Evolutionary conservation across 106 monocot genomes (phyloP), one percentile per base, ranked within the genome.

Genomic region (Dioscorea alata): DNA sequence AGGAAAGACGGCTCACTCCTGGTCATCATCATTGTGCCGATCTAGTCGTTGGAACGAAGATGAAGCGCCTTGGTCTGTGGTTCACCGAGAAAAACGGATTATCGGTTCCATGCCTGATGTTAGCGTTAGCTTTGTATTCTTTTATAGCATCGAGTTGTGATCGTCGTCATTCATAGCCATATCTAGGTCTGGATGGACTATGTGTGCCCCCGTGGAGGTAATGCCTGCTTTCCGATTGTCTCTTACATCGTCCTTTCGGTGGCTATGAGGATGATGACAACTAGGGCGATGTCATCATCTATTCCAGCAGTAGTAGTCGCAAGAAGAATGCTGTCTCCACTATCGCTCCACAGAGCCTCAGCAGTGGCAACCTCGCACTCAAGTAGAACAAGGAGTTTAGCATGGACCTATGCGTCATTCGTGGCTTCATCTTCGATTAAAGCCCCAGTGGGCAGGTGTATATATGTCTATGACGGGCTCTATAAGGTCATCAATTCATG

Each of bases 131-230:
- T 92, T 92, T 65, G 72, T 84, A 42, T 97, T 87, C 81, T 87
- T 92, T 72, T 97, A 71, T 62, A 76, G 97, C 49, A 80, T 89
- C 70, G 97, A 97, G 81, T 74, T 97, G 19, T 86, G 67, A 81
- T 92, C 14, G 53, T 97, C 18, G 97, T 88, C 4, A 69, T 97
- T 52, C 97, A 97, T 24, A 89, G 92, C 4, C 92, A 89, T 69
- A 77, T 80, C 20, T 92, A 97, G 72, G 97, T 87, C 22, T 92
- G 97, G 8, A 81, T 81, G 1, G 81, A 75, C 22, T 71, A 65
- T 13, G 72, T 76, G 19, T 66, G 65, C 23, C 57, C 81, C 0
- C 31, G 31, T 13, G 32, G 66, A 12, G 34, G 33, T 21, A 10
- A 51, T 6, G 59, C 23, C 17, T 68, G 81, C 13, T 71, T 72